Base-by-base conservation (phyloP, 495 filamentous ascomycete genomes). In the Talaromyces borbonicus region DNA sequence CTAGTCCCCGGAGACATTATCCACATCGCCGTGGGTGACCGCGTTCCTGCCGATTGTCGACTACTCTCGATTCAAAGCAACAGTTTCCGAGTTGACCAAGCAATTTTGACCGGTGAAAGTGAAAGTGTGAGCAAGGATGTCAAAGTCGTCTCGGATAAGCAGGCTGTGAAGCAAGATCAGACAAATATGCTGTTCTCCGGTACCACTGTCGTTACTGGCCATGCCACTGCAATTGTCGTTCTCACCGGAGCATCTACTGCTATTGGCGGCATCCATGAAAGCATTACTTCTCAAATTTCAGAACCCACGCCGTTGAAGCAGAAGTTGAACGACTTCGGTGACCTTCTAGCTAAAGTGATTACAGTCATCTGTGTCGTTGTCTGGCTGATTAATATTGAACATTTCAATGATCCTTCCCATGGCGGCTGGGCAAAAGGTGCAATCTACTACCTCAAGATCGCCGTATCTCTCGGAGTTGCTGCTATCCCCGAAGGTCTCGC, bases 371-470 rank as follows among this genome's bases (percentile, higher is more conserved):
- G 93, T 65, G 65, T 96, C 50, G 65, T 94, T 37, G 93, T 99
- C 46, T 99, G 93, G 93, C 68, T 96, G 37, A 99, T 99, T 73
- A 99, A 99, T 68, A 84, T 95, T 50, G 81, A 83, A 49, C 85
- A 99, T 66, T 99, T 99, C 74, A 90, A 80, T 57, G 93, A 99
- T 58, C 87, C 87, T 16, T 79, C 84, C 43, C 90, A 95, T 60
- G 90, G 89, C 48, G 84, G 83, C 56, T 97, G 89, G 89, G 81
- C 88, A 40, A 97, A 96, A 71, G 93, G 93, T 47, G 93, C 93
- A 42, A 97, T 99, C 53, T 99, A 99, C 73, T 99, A 99, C 65
- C 77, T 99, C 51, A 99, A 99, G 77, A 99, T 99, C 62, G 93
- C 93, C 24, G 93, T 99, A 39, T 99, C 93, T 24, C 83, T 99